phyloP scores from a whole-genome alignment of 257 asterid genomes.

The Vinca minor region DNA sequence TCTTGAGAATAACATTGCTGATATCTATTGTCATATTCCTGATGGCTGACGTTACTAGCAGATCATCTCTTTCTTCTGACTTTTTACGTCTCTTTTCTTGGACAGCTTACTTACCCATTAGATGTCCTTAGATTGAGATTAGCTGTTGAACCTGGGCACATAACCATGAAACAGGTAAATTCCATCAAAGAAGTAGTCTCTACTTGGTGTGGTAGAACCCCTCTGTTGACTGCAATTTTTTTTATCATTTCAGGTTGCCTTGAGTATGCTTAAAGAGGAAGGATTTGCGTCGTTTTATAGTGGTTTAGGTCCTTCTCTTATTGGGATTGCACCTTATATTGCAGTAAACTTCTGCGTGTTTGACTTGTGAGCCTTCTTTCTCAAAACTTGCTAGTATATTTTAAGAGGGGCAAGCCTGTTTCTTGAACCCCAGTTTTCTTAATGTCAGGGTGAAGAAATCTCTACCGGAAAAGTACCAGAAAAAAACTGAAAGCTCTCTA shows the following conservation, averaged over 20 bases:
- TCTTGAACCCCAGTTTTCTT: slow-evolving; percentile 17
- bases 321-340: slow-evolving; percentile 90
- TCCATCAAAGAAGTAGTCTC: slow-evolving; percentile 1
- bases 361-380: slow-evolving; percentile 82
- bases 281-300: slow-evolving; percentile 73
- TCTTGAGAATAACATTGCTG: neutral
- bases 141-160: slow-evolving; percentile 86
- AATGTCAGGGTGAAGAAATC: slow-evolving; percentile 74
- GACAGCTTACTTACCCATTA: slow-evolving; percentile 81
- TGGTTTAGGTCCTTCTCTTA: slow-evolving; percentile 93
- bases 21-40: neutral
- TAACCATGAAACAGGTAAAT: slow-evolving; percentile 77
- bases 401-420: neutral
- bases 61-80: neutral
- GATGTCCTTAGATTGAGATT: slow-evolving; percentile 86
- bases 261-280: slow-evolving; percentile 84
- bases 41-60: neutral
- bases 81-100: slow-evolving; percentile 13
- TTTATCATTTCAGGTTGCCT: slow-evolving; percentile 61
- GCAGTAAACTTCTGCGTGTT: slow-evolving; percentile 95
- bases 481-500: slow-evolving; percentile 70
- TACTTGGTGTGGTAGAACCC: slow-evolving; percentile 4
- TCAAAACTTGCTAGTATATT: slow-evolving; percentile 16
- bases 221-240: slow-evolving; percentile 12
- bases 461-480: slow-evolving; percentile 78